Percentiles rank a stretch among this genome's conserved stretches.
These are phyloP conservation scores for Alloteropsis semialata DNA, from an alignment of 176 grass and related monocot species.

Conservation along the genomic window DNA sequence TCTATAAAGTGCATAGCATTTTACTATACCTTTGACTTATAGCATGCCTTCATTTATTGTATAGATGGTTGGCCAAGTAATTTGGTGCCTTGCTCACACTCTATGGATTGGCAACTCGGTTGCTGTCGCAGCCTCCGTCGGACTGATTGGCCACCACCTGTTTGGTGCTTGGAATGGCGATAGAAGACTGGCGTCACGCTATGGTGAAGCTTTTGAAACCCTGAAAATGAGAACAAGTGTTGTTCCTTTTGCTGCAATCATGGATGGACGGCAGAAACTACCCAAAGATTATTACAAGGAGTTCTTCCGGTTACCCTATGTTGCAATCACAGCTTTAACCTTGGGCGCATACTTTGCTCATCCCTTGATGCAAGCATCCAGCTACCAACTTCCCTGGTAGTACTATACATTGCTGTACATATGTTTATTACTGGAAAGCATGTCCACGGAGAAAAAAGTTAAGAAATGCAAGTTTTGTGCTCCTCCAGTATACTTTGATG, in stretches of 20 bases:
- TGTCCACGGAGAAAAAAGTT: not conserved
- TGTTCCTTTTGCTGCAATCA: slow-evolving; percentile 74
- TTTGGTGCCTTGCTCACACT: slow-evolving; percentile 96
- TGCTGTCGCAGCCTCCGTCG: slow-evolving; percentile 62
- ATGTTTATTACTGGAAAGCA: not conserved
- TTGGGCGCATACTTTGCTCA: slow-evolving; percentile 86
- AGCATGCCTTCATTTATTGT: not conserved
- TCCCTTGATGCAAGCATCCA: slow-evolving; percentile 91
- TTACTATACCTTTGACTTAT: not conserved
- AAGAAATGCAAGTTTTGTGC: slow-evolving; percentile 3
- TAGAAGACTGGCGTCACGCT: slow-evolving; percentile 55
- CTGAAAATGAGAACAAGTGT: slow-evolving; percentile 84
- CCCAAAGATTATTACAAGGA: slow-evolving; percentile 89
- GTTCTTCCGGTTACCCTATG: slow-evolving; percentile 77
- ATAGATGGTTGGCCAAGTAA: slow-evolving; percentile 88
- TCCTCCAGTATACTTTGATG: not conserved
- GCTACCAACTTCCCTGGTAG: slow-evolving; percentile 89
- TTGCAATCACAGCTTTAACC: slow-evolving; percentile 69
- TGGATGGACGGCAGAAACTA: slow-evolving; percentile 81
- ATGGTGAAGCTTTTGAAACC: slow-evolving; percentile 70
- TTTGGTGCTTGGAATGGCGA: slow-evolving; percentile 98
- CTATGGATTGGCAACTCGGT: slow-evolving; percentile 94
- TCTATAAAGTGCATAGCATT: slow-evolving; percentile 2
- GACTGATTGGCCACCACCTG: slow-evolving; percentile 77
- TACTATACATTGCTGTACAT: slow-evolving; percentile 29